A percentile compares a stretch with the other conserved stretches of the same genome.
These are phyloP conservation scores for Cyclanthera cordifolia DNA, from an alignment of 306 rosid genomes.

Conservation along the genomic window DNA sequence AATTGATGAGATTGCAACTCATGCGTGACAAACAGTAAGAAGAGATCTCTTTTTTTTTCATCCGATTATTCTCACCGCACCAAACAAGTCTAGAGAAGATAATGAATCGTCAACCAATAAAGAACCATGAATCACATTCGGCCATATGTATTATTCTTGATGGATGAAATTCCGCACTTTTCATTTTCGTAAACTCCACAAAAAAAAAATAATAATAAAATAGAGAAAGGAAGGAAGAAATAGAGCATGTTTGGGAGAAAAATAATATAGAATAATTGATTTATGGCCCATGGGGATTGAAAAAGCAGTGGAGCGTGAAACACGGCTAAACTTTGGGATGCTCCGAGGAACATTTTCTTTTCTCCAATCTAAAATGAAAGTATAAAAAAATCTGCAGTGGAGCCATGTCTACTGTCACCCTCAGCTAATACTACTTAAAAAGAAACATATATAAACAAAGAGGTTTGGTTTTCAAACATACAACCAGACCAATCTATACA, in stretches of 20 bases:
- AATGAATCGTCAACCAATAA: background rate
- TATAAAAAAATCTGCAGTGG: background rate
- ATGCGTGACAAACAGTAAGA: too few relatives aligned
- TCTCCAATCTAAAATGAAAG: background rate
- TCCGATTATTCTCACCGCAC: too few relatives aligned
- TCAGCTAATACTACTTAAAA: conserved; percentile 1
- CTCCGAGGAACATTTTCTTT: background rate
- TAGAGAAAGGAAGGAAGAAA: too few relatives aligned
- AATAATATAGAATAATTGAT: background rate
- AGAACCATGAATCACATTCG: background rate
- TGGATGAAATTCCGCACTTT: background rate
- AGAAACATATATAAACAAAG: conserved; percentile 8
- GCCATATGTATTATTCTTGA: background rate
- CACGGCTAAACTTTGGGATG: conserved; percentile 8
- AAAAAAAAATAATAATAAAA: background rate
- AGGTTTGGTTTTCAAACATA: background rate
- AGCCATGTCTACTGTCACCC: background rate
- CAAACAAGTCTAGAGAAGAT: too few relatives aligned
- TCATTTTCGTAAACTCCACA: background rate
- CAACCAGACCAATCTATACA: conserved; percentile 7
- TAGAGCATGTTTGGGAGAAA: background rate
- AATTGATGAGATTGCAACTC: too few relatives aligned
- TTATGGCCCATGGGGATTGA: background rate
- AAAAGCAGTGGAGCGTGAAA: background rate
- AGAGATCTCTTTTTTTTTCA: too few relatives aligned